Evolutionary conservation across 768 basidiomycete genomes (phyloP).

Genomic region (Suillus sp.): DNA sequence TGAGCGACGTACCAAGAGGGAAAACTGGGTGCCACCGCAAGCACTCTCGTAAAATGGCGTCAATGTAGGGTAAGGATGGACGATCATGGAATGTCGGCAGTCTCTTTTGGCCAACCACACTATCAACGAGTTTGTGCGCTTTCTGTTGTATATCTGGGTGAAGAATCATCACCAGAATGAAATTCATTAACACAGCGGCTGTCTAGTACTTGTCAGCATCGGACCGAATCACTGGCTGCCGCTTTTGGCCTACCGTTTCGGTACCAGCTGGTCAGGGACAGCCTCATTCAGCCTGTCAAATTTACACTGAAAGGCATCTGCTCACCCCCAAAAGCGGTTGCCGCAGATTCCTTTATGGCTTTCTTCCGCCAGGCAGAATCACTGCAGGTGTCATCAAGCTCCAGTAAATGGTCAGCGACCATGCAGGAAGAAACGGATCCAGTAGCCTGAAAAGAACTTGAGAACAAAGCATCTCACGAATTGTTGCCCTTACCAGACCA

Average conservation of each 20-base stretch:
- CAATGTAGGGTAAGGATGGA: constrained; percentile 18
- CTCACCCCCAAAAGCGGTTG: constrained; percentile 11
- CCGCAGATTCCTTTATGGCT: constrained; percentile 11
- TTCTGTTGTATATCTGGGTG: constrained; percentile 22
- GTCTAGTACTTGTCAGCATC: constrained; percentile 5
- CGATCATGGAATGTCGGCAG: constrained; percentile 21
- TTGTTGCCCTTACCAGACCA: constrained; percentile 7
- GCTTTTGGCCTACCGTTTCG: constrained; percentile 7
- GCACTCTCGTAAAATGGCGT: constrained; percentile 18
- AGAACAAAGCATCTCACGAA: neutral
- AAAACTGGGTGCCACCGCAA: constrained; percentile 17
- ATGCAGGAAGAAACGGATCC: constrained; percentile 23
- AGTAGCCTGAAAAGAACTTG: constrained; percentile 17
- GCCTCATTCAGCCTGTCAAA: neutral
- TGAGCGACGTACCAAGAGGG: constrained; percentile 19
- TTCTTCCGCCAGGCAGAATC: neutral
- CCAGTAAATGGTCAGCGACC: constrained; percentile 11
- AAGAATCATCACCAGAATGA: constrained; percentile 20
- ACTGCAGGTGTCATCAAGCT: neutral
- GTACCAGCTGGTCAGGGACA: constrained; percentile 4
- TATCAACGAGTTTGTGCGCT: constrained; percentile 31
- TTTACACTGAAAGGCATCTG: neutral
- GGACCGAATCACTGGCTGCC: neutral
- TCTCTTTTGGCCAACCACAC: constrained; percentile 13
- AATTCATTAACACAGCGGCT: constrained; percentile 8